Evolutionary conservation across 2,329 filamentous ascomycete genomes (phyloP), one percentile per base, ranked within the genome.

Genomic region (Pseudopithomyces maydicus): DNA sequence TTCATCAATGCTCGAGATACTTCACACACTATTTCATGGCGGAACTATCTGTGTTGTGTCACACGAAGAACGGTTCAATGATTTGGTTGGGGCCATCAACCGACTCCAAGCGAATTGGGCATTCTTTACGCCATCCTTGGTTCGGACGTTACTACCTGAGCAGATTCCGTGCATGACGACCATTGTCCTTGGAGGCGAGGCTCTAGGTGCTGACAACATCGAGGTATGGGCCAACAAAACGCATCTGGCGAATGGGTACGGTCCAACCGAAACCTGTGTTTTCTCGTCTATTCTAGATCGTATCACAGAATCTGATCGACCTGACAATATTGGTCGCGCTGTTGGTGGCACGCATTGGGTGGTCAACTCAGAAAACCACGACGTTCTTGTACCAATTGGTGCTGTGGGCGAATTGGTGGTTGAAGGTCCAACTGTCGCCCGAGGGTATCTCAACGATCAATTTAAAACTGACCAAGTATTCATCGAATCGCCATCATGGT

Each of bases 31-130:
- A 2, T 77, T 83, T 8, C 74, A 80, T 14, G 87, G 87, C 17
- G 85, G 82, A 0, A 86, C 84, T 53, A 77, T 89, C 2, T 88
- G 85, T 56, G 77, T 88, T 0, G 85, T 86, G 8, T 63, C 0
- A 80, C 81, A 6, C 74, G 81, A 1, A 69, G 78, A 5, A 81
- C 85, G 54, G 74, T 82, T 15, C 68, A 78, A 81, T 52, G 80
- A 85, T 52, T 74, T 87, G 3, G 72, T 77, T 1, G 80, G 78
- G 1, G 80, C 79, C 0, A 82, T 88, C 29, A 77, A 78, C 6
- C 36, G 36, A 3, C 35, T 60, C 2, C 47, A 54, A 3, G 29
- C 48, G 6, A 51, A 55, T 43, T 56, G 32, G 35, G 54, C 45
- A 1, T 46, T 35, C 22, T 41, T 65, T 17, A 62, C 59, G 5